Base-by-base conservation (phyloP, 2,329 filamentous ascomycete species). In the Xylariaceae sp. region DNA sequence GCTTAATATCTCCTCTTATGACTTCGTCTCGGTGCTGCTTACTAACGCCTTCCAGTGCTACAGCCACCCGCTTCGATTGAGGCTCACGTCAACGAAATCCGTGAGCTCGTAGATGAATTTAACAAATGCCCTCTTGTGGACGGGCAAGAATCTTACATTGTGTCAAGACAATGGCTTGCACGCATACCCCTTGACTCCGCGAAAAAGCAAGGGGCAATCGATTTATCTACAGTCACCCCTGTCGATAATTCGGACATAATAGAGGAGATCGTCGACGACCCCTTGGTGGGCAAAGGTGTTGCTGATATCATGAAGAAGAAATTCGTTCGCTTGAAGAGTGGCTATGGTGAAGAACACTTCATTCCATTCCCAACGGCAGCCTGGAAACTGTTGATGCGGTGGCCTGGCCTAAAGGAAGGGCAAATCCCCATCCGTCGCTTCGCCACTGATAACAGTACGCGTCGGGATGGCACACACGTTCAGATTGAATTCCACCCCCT, bases 161-260 rank as follows among this genome's bases (percentile, higher is more conserved):
- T 97, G 3, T 95, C 91, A 1, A 81, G 79, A 49, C 78, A 78
- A 56, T 97, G 94, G 94, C 78, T 96, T 35, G 78, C 80, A 54
- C 81, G 83, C 56, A 89, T 94, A 56, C 80, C 87, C 29, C 77
- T 88, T 53, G 81, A 81, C 47, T 77, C 80, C 6, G 80, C 83
- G n/a, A 70, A 76, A 12, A 78, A 80, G 54, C 72, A 78, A 50
- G 77, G 76, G 26, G 76, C 79, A 58, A 78, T 81, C 57, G 87
- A 88, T 59, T 73, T 77, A n/a, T 68, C 76, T 8, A 64, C 73
- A 6, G 80, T 94, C 53, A 91, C 91, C 1, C 88, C 89, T 0
- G 81, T 97, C 34, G 90, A 96, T 74, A 96, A 96, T 67, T 84
- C 87, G 0, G 87, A 91, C 66, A 85, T 96, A 57, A 83, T 91